phyloP scores from a whole-genome alignment of 2,329 filamentous ascomycete genomes.

The Tolypocladium amazonense region DNA sequence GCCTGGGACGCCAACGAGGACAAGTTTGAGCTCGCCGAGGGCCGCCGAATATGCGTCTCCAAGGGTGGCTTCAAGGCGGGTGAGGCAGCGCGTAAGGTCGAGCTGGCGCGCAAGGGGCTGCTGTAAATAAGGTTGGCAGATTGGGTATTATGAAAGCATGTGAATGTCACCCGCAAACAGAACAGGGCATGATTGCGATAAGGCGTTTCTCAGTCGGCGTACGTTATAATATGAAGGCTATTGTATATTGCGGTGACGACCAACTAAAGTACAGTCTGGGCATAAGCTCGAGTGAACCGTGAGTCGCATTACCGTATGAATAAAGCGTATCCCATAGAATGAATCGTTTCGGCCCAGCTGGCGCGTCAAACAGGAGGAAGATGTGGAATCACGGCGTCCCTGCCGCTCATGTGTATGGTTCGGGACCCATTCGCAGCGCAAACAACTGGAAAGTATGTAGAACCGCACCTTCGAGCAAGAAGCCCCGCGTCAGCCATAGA shows the following conservation, averaged over 20 bases:
- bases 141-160: not conserved
- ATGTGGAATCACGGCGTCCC: not conserved
- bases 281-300: not conserved
- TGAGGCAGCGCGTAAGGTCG: slow-evolving; percentile 65
- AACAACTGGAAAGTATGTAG: not conserved
- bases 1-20: slow-evolving; percentile 67
- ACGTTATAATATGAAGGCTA: not conserved
- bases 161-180: not conserved
- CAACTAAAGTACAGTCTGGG: not conserved
- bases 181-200: not conserved
- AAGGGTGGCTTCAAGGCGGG: slow-evolving; percentile 65
- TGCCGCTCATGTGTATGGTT: not conserved
- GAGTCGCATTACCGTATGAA: not conserved
- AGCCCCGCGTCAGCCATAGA: slow-evolving; percentile 7
- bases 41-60: slow-evolving; percentile 61
- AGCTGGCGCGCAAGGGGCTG: slow-evolving; percentile 69
- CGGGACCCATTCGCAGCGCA: not conserved
- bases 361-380: not conserved
- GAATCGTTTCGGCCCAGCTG: not conserved
- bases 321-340: not conserved
- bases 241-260: not conserved
- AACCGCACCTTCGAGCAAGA: not conserved
- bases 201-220: not conserved
- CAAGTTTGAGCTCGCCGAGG: slow-evolving; percentile 65
- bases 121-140: slow-evolving; percentile 31